These are phyloP conservation scores for Celoporthe dispersa DNA, from an alignment of 2,329 filamentous ascomycete genomes.

Conservation along the genomic window DNA sequence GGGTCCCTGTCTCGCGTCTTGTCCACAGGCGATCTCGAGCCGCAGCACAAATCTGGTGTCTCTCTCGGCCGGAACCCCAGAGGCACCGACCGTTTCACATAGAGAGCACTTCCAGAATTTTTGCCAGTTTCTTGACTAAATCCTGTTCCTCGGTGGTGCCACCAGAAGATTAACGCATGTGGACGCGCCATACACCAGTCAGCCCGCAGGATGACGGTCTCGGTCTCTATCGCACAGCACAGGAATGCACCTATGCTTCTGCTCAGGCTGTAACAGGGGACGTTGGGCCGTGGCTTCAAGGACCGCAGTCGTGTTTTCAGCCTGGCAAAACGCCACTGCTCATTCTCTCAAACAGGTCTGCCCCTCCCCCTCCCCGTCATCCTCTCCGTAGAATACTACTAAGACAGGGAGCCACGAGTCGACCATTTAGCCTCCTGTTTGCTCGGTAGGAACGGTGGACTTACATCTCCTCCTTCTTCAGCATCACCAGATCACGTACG, in stretches of 20 bases:
- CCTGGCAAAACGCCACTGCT: neutral
- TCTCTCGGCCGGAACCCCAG: slow-evolving; percentile 14
- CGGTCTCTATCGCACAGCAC: neutral
- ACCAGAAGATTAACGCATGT: no score
- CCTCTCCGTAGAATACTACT: neutral
- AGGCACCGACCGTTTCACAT: neutral
- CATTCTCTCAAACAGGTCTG: neutral
- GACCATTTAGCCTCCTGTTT: neutral
- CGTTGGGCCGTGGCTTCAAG: neutral
- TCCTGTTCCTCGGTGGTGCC: neutral
- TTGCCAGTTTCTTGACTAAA: neutral
- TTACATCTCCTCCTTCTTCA: neutral
- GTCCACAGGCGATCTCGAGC: neutral
- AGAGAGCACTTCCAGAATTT: neutral
- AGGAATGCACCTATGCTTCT: neutral
- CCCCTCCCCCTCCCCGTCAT: neutral
- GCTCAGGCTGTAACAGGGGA: neutral
- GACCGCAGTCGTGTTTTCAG: neutral
- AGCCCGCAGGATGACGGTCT: neutral
- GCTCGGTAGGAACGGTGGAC: neutral
- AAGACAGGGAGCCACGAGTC: neutral
- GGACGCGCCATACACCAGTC: neutral
- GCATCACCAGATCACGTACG: neutral
- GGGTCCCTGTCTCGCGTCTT: slow-evolving; percentile 2
- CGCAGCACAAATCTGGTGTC: neutral